These are phyloP conservation scores for Coemansia sp. DNA, from an alignment of 192 early-diverging fungal species.

Conservation along the genomic window DNA sequence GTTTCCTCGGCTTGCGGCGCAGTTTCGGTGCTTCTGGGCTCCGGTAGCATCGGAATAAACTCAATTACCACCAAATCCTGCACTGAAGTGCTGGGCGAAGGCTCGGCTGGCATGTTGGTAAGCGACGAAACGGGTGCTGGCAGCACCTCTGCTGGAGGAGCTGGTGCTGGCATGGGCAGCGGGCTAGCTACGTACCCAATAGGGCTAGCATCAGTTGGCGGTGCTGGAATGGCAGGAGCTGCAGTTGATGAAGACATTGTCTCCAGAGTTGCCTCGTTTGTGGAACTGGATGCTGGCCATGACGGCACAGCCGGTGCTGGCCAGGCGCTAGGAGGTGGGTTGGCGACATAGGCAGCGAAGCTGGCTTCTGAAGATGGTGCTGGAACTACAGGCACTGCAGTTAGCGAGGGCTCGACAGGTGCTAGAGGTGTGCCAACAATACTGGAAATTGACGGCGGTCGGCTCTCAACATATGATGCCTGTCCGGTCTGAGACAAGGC, in stretches of 20 bases:
- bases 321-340: not conserved
- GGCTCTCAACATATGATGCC: conserved; percentile 26
- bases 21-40: conserved; percentile 11
- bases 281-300: too few relatives aligned
- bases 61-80: conserved; percentile 24
- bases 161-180: conserved; percentile 14
- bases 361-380: conserved; percentile 9
- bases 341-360: not conserved
- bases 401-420: not conserved
- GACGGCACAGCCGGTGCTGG: too few relatives aligned
- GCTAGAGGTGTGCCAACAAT: not conserved
- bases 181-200: conserved; percentile 29
- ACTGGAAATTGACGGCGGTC: conserved; percentile 11
- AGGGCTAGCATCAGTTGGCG: conserved; percentile 7
- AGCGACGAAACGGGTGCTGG: conserved; percentile 6
- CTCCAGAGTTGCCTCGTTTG: too few relatives aligned
- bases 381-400: not conserved
- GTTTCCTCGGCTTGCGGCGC: not conserved
- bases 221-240: not conserved
- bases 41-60: conserved; percentile 13
- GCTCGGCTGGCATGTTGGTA: conserved; percentile 1
- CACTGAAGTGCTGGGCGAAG: not conserved
- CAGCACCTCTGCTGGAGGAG: not conserved
- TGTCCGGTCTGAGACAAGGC: conserved; percentile 26
- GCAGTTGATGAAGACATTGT: not conserved